A percentile compares a stretch with the other conserved stretches of the same genome.
These are phyloP conservation scores for Zasmidium angulare DNA, from an alignment of 2,329 filamentous ascomycete species.

Conservation along the genomic window DNA sequence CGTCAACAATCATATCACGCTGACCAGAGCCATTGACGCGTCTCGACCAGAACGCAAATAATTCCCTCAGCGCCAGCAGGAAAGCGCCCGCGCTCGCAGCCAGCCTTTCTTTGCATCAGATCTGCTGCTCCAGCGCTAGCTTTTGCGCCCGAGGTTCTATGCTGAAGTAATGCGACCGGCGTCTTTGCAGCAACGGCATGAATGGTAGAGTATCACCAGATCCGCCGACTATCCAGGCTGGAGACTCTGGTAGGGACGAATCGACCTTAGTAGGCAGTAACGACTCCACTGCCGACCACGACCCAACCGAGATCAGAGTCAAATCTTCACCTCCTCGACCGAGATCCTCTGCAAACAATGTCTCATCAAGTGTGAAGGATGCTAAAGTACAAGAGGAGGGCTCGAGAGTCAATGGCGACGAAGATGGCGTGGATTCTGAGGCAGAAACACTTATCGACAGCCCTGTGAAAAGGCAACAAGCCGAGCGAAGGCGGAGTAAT, in stretches of 20 bases:
- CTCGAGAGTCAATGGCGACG: constrained; percentile 18
- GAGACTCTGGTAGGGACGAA: constrained; percentile 11
- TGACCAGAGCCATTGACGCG: neutral
- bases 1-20: neutral
- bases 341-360: constrained; percentile 10
- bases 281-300: constrained; percentile 3
- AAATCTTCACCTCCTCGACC: constrained; percentile 16
- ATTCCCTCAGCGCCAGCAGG: neutral
- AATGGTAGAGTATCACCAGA: constrained; percentile 32
- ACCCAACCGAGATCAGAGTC: constrained; percentile 5
- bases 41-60: neutral
- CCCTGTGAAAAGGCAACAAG: constrained; percentile 40
- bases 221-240: constrained; percentile 19
- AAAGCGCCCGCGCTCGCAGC: neutral
- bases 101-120: neutral
- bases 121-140: neutral
- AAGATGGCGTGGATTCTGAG: constrained; percentile 47
- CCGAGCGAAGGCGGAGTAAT: constrained; percentile 36
- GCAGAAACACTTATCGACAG: constrained; percentile 51
- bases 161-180: constrained; percentile 3
- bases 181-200: constrained; percentile 25
- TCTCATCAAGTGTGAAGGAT: constrained; percentile 12
- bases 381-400: constrained; percentile 7
- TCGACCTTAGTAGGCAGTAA: constrained; percentile 11
- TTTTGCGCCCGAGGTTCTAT: constrained; percentile 3